Base-by-base conservation (phyloP, 768 basidiomycete species). In the Kockovaella imperatae region DNA sequence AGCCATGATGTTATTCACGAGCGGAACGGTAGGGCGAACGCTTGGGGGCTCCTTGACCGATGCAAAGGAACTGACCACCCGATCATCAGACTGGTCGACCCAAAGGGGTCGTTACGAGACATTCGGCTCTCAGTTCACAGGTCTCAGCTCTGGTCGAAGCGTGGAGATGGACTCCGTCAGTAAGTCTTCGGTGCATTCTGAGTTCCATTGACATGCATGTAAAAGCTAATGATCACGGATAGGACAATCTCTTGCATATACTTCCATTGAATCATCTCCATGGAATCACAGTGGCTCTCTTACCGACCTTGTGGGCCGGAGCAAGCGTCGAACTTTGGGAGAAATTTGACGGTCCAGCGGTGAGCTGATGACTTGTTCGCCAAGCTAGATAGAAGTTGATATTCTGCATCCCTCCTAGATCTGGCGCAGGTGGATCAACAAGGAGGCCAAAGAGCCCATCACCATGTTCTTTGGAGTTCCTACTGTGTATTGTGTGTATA, bases 381-480 rank as follows among this genome's bases (percentile, higher is more conserved):
- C n/a, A n/a, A n/a, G 31, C 10, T 32, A 10, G 31, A 32, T 10
- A n/a, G 10, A 10, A 32, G 31, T n/a, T 10, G n/a, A 10, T 32
- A 32, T 10, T 32, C 31, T 32, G 31, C 10, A 32, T 10, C 31
- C n/a, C 10, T 32, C 31, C n/a, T 18, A 53, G 52, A 59, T 68
- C 40, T 68, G 67, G 67, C 45, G 52, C 17, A 45, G 67, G 29
- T 66, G 55, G 56, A 58, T 58, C 46, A 50, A 53, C 23, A 44
- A 49, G 26, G 46, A 49, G 1, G 17, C 45, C 4, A 39, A 49
- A 38, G 59, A 53, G 24, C 59, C 60, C 5, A 56, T 68, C 24
- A 56, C 64, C 0, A 52, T 68, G 47, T 65, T 66, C 53, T 64
- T 63, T 50, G 67, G 61, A 23, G 67, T 68, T 3, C 67, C 67